Conservation (phyloP, 495 filamentous ascomycete species). For the Neurospora tetrasperma region DNA sequence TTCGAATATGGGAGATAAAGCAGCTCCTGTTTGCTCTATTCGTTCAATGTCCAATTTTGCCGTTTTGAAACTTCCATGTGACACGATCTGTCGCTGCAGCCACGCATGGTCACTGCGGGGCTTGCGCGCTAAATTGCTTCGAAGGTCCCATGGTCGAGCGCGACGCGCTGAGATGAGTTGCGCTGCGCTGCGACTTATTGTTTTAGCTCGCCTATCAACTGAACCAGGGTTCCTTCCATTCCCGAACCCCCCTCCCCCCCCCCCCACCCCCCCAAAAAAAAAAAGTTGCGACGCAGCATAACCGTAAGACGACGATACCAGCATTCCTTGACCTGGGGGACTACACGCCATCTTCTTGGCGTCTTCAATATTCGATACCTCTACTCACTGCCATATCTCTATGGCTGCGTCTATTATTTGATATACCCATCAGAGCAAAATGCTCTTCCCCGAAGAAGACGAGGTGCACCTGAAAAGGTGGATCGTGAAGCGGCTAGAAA, state of each 20-base stretch:
- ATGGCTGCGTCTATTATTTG: neutral
- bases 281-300: neutral
- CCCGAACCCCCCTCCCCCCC: neutral
- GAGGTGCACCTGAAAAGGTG: conserved; percentile 67
- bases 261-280: neutral
- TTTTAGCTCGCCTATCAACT: neutral
- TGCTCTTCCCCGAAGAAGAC: conserved; percentile 75
- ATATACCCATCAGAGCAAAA: conserved; percentile 22
- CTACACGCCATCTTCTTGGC: neutral
- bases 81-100: neutral
- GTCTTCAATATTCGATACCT: neutral
- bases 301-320: neutral
- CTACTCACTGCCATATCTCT: neutral
- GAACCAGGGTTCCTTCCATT: neutral
- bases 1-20: neutral
- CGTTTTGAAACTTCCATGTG: neutral
- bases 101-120: neutral
- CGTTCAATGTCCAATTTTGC: neutral
- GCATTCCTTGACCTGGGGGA: neutral
- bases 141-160: neutral
- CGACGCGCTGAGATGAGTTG: neutral
- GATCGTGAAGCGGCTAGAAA: conserved; percentile 83
- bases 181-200: neutral
- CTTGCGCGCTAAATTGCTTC: neutral
- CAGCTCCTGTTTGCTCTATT: neutral